Percentiles rank a stretch among this genome's conserved stretches.
These are phyloP conservation scores for Candida michaelii DNA, from an alignment of 805 yeast species.

Conservation along the genomic window DNA sequence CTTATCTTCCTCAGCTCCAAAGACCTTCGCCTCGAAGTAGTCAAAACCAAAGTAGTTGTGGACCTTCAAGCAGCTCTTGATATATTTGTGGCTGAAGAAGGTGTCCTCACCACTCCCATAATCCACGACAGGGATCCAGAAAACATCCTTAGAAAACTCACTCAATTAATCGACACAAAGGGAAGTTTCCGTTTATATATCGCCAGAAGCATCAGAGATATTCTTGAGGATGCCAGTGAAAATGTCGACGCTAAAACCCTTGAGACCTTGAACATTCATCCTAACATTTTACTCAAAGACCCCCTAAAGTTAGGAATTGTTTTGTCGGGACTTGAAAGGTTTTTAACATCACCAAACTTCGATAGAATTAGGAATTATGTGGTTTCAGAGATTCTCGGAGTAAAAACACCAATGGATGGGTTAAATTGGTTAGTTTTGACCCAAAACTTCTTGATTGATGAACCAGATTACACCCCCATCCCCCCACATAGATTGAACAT, in stretches of 20 bases:
- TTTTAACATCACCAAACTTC: slow-evolving; percentile 37
- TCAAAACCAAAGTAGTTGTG: neutral
- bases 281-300: slow-evolving; percentile 26
- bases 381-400: slow-evolving; percentile 67
- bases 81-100: neutral
- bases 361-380: slow-evolving; percentile 57
- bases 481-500: slow-evolving; percentile 65
- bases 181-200: slow-evolving; percentile 17
- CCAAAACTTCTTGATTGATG: slow-evolving; percentile 38
- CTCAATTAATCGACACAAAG: slow-evolving; percentile 2
- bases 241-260: slow-evolving; percentile 17
- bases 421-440: slow-evolving; percentile 49
- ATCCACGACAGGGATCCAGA: too few relatives aligned
- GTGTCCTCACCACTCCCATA: too few relatives aligned
- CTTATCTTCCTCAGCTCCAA: slow-evolving; percentile 2
- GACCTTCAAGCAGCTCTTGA: neutral
- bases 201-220: slow-evolving; percentile 18
- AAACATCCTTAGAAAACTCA: neutral
- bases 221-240: slow-evolving; percentile 19
- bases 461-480: slow-evolving; percentile 37
- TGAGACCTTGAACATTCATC: slow-evolving; percentile 30
- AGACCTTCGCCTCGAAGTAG: neutral
- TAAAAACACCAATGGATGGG: slow-evolving; percentile 39
- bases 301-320: slow-evolving; percentile 33
- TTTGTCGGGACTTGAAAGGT: slow-evolving; percentile 32